Percentiles rank a stretch among this genome's conserved stretches.
Evolutionary conservation across 2,329 filamentous ascomycete genomes (phyloP).

Genomic region (Aspergillus glaucus): DNA sequence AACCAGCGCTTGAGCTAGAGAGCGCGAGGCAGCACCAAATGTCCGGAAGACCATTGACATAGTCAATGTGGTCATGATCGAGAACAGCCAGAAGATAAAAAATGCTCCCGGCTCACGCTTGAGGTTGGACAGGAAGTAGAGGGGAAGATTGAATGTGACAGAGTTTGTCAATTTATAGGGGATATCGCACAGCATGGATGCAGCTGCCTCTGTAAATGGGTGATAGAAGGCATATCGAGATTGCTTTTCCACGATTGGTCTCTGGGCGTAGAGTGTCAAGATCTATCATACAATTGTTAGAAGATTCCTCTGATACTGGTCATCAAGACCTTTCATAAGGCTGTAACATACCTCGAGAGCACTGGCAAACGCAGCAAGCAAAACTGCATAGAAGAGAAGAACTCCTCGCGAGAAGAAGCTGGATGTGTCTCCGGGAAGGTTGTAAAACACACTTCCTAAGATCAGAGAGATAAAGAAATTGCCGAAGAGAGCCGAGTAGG

Average conservation of each 20-base stretch:
- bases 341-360: slow-evolving; percentile 57
- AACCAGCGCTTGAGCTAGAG: slow-evolving; percentile 53
- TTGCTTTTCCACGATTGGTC: slow-evolving; percentile 89
- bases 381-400: slow-evolving; percentile 77
- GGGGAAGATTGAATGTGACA: slow-evolving; percentile 67
- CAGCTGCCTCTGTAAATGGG: slow-evolving; percentile 76
- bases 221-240: slow-evolving; percentile 84
- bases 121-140: slow-evolving; percentile 86
- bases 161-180: slow-evolving; percentile 74
- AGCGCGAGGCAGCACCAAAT: slow-evolving; percentile 69
- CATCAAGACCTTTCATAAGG: too few relatives aligned
- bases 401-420: slow-evolving; percentile 76
- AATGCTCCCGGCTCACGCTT: slow-evolving; percentile 67
- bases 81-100: slow-evolving; percentile 79
- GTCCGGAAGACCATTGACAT: slow-evolving; percentile 86
- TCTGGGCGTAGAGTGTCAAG: slow-evolving; percentile 77
- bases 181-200: slow-evolving; percentile 79
- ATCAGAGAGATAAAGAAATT: slow-evolving; percentile 73
- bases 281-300: slow-evolving; percentile 46
- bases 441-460: slow-evolving; percentile 74
- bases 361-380: slow-evolving; percentile 78
- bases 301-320: not conserved
- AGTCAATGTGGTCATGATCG: slow-evolving; percentile 63
- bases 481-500: slow-evolving; percentile 57
- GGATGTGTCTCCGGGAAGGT: slow-evolving; percentile 56